A percentile compares a stretch with the other conserved stretches of the same genome.
phyloP scores from a whole-genome alignment of 2,329 filamentous ascomycete genomes.

The Microdochium nivale region DNA sequence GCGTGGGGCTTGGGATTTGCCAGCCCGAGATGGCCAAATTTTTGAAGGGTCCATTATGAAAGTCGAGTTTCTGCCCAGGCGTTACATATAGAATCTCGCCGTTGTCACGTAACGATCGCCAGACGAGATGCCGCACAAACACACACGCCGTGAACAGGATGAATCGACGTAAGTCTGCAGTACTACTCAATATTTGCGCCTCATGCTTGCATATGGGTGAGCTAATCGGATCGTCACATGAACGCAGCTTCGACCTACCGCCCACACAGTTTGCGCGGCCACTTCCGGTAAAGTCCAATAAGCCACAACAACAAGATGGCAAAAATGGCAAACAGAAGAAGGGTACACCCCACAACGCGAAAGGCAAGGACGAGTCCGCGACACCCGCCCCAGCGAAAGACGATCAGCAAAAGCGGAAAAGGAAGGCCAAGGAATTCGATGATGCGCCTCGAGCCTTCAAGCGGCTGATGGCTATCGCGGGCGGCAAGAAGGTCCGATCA shows the following conservation, averaged over 20 bases:
- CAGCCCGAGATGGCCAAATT: neutral
- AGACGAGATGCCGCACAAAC: constrained; percentile 72
- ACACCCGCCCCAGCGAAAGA: constrained; percentile 21
- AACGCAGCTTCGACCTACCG: constrained; percentile 39
- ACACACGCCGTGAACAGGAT: constrained; percentile 58
- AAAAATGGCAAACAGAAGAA: constrained; percentile 2
- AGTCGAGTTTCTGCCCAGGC: no score
- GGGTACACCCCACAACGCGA: constrained; percentile 24
- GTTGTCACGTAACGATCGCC: no score
- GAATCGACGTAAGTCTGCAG: constrained; percentile 39
- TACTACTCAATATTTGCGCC: no score
- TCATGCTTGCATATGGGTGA: no score
- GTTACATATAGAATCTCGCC: no score
- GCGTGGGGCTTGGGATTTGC: no score
- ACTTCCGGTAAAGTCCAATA: constrained; percentile 33
- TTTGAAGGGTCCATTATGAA: neutral
- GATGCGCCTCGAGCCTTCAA: constrained; percentile 86
- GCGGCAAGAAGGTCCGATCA: constrained; percentile 49
- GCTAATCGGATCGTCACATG: no score
- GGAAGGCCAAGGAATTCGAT: constrained; percentile 51
- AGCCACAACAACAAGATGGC: constrained; percentile 1
- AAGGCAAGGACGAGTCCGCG: constrained; percentile 24
- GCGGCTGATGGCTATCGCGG: constrained; percentile 69
- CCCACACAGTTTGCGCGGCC: constrained; percentile 39
- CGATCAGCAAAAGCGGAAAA: constrained; percentile 24